Conservation (phyloP, 495 filamentous ascomycete genomes). For the Annulohypoxylon bovei region DNA sequence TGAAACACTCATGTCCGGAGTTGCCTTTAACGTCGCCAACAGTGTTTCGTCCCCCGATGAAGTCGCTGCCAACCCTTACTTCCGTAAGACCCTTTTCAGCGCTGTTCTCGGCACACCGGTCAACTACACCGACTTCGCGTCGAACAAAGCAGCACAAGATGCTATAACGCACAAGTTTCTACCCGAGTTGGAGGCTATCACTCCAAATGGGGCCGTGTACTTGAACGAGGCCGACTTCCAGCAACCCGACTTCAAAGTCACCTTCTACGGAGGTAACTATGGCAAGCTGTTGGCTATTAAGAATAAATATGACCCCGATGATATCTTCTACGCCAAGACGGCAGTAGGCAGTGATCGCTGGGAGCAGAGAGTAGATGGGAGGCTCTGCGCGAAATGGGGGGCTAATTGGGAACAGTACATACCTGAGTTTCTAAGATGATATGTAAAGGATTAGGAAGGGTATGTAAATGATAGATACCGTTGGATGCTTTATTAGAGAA, state of each 20-base stretch:
- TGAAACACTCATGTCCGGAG: constrained; percentile 14
- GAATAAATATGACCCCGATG: constrained; percentile 57
- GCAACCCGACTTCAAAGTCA: constrained; percentile 41
- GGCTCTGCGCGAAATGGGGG: constrained; percentile 14
- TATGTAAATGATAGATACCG: neutral
- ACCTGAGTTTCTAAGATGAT: neutral
- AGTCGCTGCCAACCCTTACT: constrained; percentile 24
- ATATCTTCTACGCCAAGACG: constrained; percentile 58
- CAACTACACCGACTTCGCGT: constrained; percentile 23
- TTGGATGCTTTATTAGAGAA: no score
- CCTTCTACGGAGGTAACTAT: constrained; percentile 58
- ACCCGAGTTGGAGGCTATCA: constrained; percentile 12
- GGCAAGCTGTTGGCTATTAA: constrained; percentile 57
- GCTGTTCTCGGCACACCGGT: constrained; percentile 12
- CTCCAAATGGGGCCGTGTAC: constrained; percentile 21
- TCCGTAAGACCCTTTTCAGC: constrained; percentile 24
- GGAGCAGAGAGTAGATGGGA: constrained; percentile 18
- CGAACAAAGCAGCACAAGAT: constrained; percentile 14
- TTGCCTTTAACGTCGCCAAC: constrained; percentile 15
- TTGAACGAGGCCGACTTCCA: constrained; percentile 58
- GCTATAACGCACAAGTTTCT: neutral
- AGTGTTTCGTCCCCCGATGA: constrained; percentile 16
- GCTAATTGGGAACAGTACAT: neutral
- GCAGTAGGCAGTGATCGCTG: constrained; percentile 61
- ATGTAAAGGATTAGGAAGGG: neutral